These are phyloP conservation scores for Cladorrhinum sp. DNA, from an alignment of 2,329 filamentous ascomycete genomes.

Conservation along the genomic window DNA sequence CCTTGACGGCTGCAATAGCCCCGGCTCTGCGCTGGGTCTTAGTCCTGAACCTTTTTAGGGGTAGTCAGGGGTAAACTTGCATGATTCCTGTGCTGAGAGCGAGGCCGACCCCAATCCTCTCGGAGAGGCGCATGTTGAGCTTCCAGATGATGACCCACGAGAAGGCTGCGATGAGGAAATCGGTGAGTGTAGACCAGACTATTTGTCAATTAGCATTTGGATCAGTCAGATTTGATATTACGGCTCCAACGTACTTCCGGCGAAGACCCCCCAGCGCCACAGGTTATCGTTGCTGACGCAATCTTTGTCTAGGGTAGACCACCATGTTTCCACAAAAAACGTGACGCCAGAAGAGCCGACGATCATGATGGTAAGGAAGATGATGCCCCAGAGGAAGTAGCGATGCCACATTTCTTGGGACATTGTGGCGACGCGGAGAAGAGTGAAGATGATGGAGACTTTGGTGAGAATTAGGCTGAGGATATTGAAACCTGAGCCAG, in stretches of 20 bases:
- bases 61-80: not conserved
- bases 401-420: not conserved
- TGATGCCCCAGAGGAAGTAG: not conserved
- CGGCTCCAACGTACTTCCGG: constrained; percentile 1
- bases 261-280: not conserved
- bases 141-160: constrained; percentile 11
- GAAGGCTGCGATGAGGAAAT: constrained; percentile 7
- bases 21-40: constrained; percentile 1
- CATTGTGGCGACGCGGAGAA: not conserved
- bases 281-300: not conserved
- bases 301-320: not conserved
- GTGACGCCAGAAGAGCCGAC: not conserved
- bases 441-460: not conserved
- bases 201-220: not conserved
- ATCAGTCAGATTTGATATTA: too few species aligned
- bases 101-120: not conserved
- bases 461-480: not conserved
- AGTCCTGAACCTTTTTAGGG: not conserved
- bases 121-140: not conserved
- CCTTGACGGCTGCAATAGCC: constrained; percentile 4
- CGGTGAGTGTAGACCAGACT: constrained; percentile 10
- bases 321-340: not conserved
- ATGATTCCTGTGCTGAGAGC: constrained; percentile 4
- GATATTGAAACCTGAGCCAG: not conserved
- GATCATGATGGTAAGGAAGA: not conserved